Evolutionary conservation across 352 stramenopile species (phyloP).

Genomic region (Globisporangium cylindrosporum): DNA sequence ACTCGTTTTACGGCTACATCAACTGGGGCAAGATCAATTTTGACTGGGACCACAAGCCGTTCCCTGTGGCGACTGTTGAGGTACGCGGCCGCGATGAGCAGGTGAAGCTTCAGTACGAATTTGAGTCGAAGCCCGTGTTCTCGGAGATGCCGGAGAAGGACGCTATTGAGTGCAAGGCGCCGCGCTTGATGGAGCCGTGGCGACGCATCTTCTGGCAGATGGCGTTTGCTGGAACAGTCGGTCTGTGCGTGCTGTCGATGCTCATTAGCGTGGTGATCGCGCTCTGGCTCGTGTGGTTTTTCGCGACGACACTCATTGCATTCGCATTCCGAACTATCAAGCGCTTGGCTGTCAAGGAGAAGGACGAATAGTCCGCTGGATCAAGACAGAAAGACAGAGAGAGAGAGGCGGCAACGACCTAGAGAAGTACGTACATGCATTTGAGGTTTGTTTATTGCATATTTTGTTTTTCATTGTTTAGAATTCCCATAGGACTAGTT

Average conservation of each 20-base stretch:
- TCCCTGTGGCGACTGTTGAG: slow-evolving; percentile 58
- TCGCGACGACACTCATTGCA: slow-evolving; percentile 36
- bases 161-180: slow-evolving; percentile 39
- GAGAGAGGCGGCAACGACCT: not conserved
- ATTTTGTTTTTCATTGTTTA: slow-evolving; percentile 1
- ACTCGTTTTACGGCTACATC: slow-evolving; percentile 81
- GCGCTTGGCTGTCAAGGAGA: slow-evolving; percentile 13
- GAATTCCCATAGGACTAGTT: not conserved
- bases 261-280: slow-evolving; percentile 48
- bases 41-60: slow-evolving; percentile 67
- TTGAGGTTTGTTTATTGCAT: slow-evolving; percentile 3
- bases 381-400: not conserved
- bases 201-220: slow-evolving; percentile 38
- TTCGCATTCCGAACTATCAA: slow-evolving; percentile 9
- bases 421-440: slow-evolving; percentile 12
- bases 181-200: slow-evolving; percentile 35
- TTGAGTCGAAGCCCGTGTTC: slow-evolving; percentile 39
- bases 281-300: slow-evolving; percentile 65
- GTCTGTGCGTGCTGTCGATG: slow-evolving; percentile 48
- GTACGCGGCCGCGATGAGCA: slow-evolving; percentile 56
- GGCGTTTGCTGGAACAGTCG: slow-evolving; percentile 33
- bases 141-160: slow-evolving; percentile 46
- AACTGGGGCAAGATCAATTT: slow-evolving; percentile 94
- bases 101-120: slow-evolving; percentile 67
- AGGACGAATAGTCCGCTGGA: slow-evolving; percentile 6